These are phyloP conservation scores for Sistotremastrum suecicum DNA, from an alignment of 768 basidiomycete species.

Conservation along the genomic window DNA sequence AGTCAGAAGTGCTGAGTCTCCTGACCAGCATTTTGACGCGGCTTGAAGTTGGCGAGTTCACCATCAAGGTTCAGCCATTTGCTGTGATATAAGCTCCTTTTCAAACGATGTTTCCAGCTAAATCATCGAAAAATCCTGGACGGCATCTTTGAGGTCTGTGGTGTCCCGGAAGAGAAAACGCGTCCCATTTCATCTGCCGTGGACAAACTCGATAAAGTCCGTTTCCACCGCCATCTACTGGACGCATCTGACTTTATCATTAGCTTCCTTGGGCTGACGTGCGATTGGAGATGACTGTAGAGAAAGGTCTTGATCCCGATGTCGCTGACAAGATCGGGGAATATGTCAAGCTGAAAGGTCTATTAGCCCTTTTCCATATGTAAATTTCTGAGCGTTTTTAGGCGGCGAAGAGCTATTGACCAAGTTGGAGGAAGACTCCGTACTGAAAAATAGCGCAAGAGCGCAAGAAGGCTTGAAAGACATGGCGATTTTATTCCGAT, in stretches of 20 bases:
- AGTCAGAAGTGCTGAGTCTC: conserved; percentile 79
- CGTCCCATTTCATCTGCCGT: conserved; percentile 90
- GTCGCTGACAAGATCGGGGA: conserved; percentile 92
- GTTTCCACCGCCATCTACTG: conserved; percentile 4
- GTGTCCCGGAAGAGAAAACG: conserved; percentile 82
- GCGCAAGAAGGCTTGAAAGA: conserved; percentile 78
- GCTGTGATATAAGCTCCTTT: too few relatives aligned
- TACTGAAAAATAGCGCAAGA: conserved; percentile 50
- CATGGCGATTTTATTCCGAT: conserved; percentile 73
- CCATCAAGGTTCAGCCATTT: conserved; percentile 54
- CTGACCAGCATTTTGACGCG: conserved; percentile 67
- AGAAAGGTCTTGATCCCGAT: conserved; percentile 73
- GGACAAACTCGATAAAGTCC: conserved; percentile 94
- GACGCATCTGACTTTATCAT: not conserved
- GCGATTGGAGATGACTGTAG: conserved; percentile 90
- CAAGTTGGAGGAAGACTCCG: conserved; percentile 46
- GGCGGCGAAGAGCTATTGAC: conserved; percentile 70
- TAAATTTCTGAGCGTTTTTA: conserved; percentile 15
- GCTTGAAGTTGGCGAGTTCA: conserved; percentile 89
- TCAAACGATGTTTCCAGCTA: conserved; percentile 31
- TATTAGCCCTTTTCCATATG: conserved; percentile 3
- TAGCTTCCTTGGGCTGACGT: conserved; percentile 86
- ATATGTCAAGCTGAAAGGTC: conserved; percentile 92
- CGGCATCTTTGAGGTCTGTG: conserved; percentile 93
- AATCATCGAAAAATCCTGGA: conserved; percentile 97